Conservation (phyloP, 768 basidiomycete genomes). For the Rhodotorula taiwanensis region DNA sequence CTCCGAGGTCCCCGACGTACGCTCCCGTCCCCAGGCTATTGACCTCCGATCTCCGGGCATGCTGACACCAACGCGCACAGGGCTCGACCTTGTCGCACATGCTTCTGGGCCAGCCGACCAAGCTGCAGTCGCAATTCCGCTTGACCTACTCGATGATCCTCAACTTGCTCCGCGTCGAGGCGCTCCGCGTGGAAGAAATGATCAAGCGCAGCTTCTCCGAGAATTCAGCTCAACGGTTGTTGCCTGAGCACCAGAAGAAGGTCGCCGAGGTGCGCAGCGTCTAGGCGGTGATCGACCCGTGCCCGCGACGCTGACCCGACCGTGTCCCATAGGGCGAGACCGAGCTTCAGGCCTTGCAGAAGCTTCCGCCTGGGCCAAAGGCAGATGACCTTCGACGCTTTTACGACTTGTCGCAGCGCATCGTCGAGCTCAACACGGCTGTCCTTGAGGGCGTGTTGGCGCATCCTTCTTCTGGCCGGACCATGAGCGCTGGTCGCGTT, state of each 20-base stretch:
- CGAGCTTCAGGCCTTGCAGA: conserved; percentile 30
- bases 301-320: background rate
- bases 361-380: conserved; percentile 28
- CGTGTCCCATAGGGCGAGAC: conserved; percentile 28
- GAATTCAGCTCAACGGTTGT: conserved; percentile 81
- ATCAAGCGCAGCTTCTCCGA: conserved; percentile 98
- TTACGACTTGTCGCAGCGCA: conserved; percentile 64
- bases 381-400: conserved; percentile 62
- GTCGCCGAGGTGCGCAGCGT: conserved; percentile 66
- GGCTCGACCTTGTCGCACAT: conserved; percentile 68
- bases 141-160: conserved; percentile 99
- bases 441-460: conserved; percentile 58
- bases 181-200: conserved; percentile 95
- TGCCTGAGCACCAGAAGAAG: conserved; percentile 87
- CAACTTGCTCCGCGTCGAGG: conserved; percentile 91
- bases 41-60: too few relatives aligned
- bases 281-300: conserved; percentile 48
- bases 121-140: conserved; percentile 90
- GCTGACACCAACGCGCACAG: conserved; percentile 52
- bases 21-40: too few relatives aligned
- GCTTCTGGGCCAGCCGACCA: conserved; percentile 90
- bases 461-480: conserved; percentile 62
- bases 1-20: conserved; percentile 78
- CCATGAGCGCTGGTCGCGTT: conserved; percentile 66
- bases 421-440: conserved; percentile 58